phyloP scores from a whole-genome alignment of 2,329 filamentous ascomycete genomes.

The Hymenoscyphus fructigenus region DNA sequence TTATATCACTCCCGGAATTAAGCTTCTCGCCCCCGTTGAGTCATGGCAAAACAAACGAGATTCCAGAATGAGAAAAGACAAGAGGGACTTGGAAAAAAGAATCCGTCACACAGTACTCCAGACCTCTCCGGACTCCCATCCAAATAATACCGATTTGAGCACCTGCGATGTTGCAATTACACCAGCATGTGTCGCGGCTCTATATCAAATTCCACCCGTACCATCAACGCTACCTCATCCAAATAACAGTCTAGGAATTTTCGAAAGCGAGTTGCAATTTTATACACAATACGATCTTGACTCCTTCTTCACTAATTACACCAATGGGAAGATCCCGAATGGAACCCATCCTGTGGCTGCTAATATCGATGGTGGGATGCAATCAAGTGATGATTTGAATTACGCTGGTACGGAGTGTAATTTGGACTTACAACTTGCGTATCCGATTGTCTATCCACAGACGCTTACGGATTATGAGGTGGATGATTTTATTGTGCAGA shows the following conservation, averaged over 20 bases:
- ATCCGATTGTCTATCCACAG: slow-evolving; percentile 50
- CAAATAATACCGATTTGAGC: background rate
- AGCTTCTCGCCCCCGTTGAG: slow-evolving; percentile 42
- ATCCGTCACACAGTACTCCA: background rate
- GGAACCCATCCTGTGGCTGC: slow-evolving; percentile 9
- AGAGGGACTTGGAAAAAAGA: background rate
- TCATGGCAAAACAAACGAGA: slow-evolving; percentile 19
- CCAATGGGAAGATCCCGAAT: slow-evolving; percentile 26
- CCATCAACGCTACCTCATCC: slow-evolving; percentile 12
- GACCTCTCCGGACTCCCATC: background rate
- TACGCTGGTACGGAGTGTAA: slow-evolving; percentile 25
- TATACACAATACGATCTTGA: slow-evolving; percentile 36
- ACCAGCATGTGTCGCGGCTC: slow-evolving; percentile 52
- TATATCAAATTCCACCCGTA: slow-evolving; percentile 49
- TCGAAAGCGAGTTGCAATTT: slow-evolving; percentile 1
- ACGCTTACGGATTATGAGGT: slow-evolving; percentile 47
- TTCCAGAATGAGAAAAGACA: background rate
- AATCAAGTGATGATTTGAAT: slow-evolving; percentile 17
- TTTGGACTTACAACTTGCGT: slow-evolving; percentile 46
- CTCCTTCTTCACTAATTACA: slow-evolving; percentile 47
- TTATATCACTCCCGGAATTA: slow-evolving; percentile 48
- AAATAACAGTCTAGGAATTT: slow-evolving; percentile 8
- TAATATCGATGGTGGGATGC: slow-evolving; percentile 9
- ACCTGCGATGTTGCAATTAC: slow-evolving; percentile 43
- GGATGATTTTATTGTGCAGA: slow-evolving; percentile 31